A percentile compares a stretch with the other conserved stretches of the same genome.
phyloP scores from a whole-genome alignment of 2,329 filamentous ascomycete genomes.

The Aspergillus fijiensis region DNA sequence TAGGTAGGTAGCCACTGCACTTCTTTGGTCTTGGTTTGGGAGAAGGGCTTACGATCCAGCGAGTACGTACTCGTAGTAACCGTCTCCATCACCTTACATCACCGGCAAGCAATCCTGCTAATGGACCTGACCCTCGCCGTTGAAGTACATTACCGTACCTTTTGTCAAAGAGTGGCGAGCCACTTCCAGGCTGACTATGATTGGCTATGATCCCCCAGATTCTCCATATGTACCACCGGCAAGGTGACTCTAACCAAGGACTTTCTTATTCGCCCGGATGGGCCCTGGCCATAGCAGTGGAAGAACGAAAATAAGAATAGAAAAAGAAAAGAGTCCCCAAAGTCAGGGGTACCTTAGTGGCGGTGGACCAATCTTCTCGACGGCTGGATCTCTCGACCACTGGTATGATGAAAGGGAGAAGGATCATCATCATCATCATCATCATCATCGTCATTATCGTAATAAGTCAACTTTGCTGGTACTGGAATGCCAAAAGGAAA shows the following conservation, averaged over 20 bases:
- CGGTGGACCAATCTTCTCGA: too few relatives aligned
- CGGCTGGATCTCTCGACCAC: too few relatives aligned
- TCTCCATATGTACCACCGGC: neutral
- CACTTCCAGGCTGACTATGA: neutral
- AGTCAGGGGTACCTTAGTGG: neutral
- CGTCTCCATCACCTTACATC: neutral
- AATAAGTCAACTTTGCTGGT: neutral
- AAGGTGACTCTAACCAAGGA: neutral
- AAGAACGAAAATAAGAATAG: neutral
- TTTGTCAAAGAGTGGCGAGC: neutral
- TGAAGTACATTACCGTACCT: neutral
- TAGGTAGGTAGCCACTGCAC: neutral
- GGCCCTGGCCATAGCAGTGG: neutral
- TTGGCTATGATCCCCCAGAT: neutral
- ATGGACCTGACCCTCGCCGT: neutral
- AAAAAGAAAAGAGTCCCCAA: neutral
- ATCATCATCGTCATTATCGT: too few relatives aligned
- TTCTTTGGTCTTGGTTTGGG: too few relatives aligned
- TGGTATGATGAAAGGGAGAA: neutral
- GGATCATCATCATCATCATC: neutral
- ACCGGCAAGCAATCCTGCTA: neutral
- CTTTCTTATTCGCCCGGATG: neutral
- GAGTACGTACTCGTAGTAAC: neutral
- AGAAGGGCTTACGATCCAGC: neutral
- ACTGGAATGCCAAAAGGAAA: neutral